Evolutionary conservation across 2,329 filamentous ascomycete genomes (phyloP).

Genomic region (Elsinoe necatrix): DNA sequence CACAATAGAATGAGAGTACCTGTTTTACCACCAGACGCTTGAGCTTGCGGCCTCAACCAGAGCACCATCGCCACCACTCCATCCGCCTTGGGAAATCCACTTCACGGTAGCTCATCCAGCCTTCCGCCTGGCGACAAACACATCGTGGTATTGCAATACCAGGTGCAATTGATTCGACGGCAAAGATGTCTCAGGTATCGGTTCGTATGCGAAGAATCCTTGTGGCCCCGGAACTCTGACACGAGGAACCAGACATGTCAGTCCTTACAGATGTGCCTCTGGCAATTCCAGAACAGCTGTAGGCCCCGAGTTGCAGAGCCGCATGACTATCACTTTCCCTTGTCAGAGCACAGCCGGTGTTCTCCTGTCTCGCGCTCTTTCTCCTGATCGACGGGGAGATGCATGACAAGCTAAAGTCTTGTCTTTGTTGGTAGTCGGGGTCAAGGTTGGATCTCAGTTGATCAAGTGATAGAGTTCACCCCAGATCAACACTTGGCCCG

Average conservation of each 20-base stretch:
- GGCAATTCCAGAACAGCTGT: not conserved
- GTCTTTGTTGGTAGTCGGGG: not conserved
- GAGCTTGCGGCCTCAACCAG: too few relatives aligned
- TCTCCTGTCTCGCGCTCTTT: not conserved
- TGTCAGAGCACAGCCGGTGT: not conserved
- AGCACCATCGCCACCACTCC: too few relatives aligned
- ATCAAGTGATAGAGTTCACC: not conserved
- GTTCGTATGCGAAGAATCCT: not conserved
- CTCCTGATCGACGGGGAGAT: not conserved
- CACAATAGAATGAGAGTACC: too few relatives aligned
- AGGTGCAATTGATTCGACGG: too few relatives aligned
- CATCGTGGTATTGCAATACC: too few relatives aligned
- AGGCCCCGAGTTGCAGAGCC: not conserved
- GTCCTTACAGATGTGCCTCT: not conserved
- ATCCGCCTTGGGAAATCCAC: too few relatives aligned
- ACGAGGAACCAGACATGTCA: not conserved
- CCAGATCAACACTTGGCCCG: conserved; percentile 4
- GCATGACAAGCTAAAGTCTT: not conserved
- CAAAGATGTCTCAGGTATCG: not conserved
- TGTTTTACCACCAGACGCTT: too few relatives aligned
- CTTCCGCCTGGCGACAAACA: too few relatives aligned
- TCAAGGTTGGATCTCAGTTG: not conserved
- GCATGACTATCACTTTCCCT: not conserved
- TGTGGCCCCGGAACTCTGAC: not conserved
- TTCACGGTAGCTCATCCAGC: too few relatives aligned